These are phyloP conservation scores for Crithidia acanthocephali DNA, from an alignment of 208 protist genomes.

Conservation along the genomic window DNA sequence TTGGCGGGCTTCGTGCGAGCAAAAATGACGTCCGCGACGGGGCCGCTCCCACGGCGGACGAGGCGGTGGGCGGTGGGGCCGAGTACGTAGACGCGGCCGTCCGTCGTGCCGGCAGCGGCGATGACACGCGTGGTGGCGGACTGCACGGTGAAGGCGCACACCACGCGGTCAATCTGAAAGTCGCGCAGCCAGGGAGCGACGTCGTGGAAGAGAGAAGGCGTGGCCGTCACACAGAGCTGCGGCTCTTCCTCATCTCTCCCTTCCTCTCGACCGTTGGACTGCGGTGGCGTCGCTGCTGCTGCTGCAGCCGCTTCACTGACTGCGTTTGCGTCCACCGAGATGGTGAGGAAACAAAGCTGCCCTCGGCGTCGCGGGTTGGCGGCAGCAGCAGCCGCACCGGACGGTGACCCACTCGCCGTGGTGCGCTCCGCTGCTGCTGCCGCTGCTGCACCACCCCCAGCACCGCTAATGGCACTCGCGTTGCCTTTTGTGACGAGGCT, in stretches of 20 bases:
- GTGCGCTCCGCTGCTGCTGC: background rate
- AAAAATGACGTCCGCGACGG: constrained; percentile 76
- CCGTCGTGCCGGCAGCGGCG: constrained; percentile 64
- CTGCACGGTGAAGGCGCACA: constrained; percentile 67
- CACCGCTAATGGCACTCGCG: background rate
- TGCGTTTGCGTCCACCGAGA: background rate
- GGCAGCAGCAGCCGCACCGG: background rate
- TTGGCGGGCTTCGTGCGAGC: constrained; percentile 34
- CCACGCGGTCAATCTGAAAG: constrained; percentile 38
- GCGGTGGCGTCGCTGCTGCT: background rate
- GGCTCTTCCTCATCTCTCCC: background rate
- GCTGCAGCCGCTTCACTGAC: no score
- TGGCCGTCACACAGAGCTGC: background rate
- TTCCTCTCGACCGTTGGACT: background rate
- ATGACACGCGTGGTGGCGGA: constrained; percentile 26
- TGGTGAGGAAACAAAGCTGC: constrained; percentile 22
- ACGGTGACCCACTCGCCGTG: background rate
- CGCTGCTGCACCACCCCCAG: background rate
- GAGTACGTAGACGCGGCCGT: constrained; percentile 65
- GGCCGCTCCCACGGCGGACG: constrained; percentile 59
- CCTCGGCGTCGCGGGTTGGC: constrained; percentile 16
- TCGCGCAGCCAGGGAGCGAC: constrained; percentile 49
- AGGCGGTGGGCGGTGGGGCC: constrained; percentile 24
- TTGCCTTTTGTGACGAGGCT: constrained; percentile 1
- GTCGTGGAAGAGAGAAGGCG: constrained; percentile 12